Conservation (phyloP, 768 basidiomycete species). For the Mycena vitilis region DNA sequence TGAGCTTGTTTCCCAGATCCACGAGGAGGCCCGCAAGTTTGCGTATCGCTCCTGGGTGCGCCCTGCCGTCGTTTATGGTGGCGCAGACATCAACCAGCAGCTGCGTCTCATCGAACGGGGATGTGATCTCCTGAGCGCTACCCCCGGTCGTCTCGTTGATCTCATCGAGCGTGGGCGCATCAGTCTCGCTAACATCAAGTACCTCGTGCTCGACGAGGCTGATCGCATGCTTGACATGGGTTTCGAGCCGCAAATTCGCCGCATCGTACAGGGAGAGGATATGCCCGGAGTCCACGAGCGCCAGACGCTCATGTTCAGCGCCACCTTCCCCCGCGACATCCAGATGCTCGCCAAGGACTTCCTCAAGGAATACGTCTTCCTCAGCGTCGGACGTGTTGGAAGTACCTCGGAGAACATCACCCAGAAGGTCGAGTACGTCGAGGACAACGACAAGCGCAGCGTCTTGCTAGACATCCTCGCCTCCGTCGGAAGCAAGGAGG, state of each 20-base stretch:
- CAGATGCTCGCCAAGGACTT: slow-evolving; percentile 97
- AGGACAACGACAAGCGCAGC: slow-evolving; percentile 96
- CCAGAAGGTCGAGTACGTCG: slow-evolving; percentile 98
- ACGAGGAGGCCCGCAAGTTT: slow-evolving; percentile 99
- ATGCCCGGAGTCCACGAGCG: slow-evolving; percentile 95
- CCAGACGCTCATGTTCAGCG: slow-evolving; percentile 99
- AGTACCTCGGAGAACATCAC: slow-evolving; percentile 99
- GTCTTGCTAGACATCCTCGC: slow-evolving; percentile 94
- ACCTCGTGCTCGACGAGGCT: slow-evolving; percentile 98
- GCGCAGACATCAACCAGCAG: slow-evolving; percentile 97
- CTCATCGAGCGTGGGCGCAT: slow-evolving; percentile 98
- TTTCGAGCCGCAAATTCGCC: slow-evolving; percentile 99
- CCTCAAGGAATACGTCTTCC: slow-evolving; percentile 98
- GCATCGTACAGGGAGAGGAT: slow-evolving; percentile 97
- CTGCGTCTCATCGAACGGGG: slow-evolving; percentile 95
- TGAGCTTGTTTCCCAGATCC: slow-evolving; percentile 98
- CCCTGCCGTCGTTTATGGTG: slow-evolving; percentile 98
- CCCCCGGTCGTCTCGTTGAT: slow-evolving; percentile 97
- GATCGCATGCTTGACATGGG: slow-evolving; percentile 99
- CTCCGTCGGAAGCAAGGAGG: slow-evolving; percentile 69
- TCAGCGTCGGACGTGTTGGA: slow-evolving; percentile 97
- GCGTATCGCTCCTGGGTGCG: slow-evolving; percentile 99
- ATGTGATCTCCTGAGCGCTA: slow-evolving; percentile 96
- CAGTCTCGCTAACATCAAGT: slow-evolving; percentile 95
- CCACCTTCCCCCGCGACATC: slow-evolving; percentile 99